These are phyloP conservation scores for Fusarium nelsonii DNA, from an alignment of 2,329 filamentous ascomycete genomes.

Conservation along the genomic window DNA sequence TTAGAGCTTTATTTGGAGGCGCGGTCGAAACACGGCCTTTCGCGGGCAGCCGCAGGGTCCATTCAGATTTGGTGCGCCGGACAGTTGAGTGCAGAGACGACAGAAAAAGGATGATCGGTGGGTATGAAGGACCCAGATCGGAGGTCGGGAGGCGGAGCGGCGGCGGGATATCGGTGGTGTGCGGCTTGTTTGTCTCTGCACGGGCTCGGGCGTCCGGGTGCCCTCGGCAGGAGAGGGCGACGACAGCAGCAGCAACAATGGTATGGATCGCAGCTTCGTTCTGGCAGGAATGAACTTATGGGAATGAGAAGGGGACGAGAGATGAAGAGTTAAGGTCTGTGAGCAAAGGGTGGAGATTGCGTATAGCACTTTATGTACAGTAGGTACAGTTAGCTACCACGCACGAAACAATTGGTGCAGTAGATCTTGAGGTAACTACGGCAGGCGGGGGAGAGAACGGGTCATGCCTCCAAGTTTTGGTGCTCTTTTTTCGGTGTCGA, in stretches of 20 bases:
- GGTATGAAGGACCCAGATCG: constrained; percentile 34
- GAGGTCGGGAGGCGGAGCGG: constrained; percentile 40
- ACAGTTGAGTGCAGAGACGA: constrained; percentile 30
- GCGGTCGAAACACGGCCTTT: constrained; percentile 49
- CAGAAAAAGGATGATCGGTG: constrained; percentile 19
- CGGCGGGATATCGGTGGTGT: constrained; percentile 40
- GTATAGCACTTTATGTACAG: constrained; percentile 17
- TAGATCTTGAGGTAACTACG: constrained; percentile 19
- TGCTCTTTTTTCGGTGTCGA: constrained; percentile 19
- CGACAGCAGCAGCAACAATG: constrained; percentile 30
- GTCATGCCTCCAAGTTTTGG: constrained; percentile 33
- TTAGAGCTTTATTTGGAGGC: constrained; percentile 41
- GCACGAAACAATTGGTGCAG: constrained; percentile 25
- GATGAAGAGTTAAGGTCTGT: constrained; percentile 35
- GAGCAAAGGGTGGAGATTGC: constrained; percentile 34
- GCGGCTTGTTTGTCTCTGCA: constrained; percentile 43
- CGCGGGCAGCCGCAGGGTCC: constrained; percentile 44
- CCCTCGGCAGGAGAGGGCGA: constrained; percentile 45
- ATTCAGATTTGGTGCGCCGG: constrained; percentile 44
- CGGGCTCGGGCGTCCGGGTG: constrained; percentile 49
- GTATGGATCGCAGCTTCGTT: constrained; percentile 8
- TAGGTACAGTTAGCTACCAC: background rate
- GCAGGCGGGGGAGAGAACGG: constrained; percentile 29
- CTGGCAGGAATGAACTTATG: constrained; percentile 13
- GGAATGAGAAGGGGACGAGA: constrained; percentile 15